These are phyloP conservation scores for Fonsecaea multimorphosa DNA, from an alignment of 2,329 filamentous ascomycete species.

Conservation along the genomic window DNA sequence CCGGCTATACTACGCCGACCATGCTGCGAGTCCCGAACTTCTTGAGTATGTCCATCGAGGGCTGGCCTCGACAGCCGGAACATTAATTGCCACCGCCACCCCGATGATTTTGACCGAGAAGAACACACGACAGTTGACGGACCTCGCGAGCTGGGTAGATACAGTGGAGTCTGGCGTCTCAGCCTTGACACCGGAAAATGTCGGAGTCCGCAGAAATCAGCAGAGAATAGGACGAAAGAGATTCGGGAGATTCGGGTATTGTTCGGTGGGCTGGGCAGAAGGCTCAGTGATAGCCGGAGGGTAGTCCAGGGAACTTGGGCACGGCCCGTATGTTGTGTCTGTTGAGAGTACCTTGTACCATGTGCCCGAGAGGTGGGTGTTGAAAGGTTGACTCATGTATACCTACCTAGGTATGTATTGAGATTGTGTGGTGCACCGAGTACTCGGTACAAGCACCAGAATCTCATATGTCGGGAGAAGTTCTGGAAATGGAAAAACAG, in stretches of 20 bases:
- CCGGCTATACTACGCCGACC: neutral
- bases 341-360: neutral
- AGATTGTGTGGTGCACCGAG: too few relatives aligned
- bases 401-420: too few relatives aligned
- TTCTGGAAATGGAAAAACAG: conserved; percentile 12
- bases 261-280: conserved; percentile 10
- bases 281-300: neutral
- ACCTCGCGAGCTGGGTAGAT: neutral
- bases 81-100: conserved; percentile 1
- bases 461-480: too few relatives aligned
- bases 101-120: neutral
- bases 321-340: neutral
- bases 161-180: neutral
- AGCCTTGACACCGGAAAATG: conserved; percentile 6
- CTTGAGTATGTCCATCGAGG: neutral
- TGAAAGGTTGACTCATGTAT: neutral
- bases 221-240: neutral
- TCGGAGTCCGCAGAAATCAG: conserved; percentile 6
- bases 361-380: neutral
- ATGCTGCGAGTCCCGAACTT: neutral
- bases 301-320: neutral
- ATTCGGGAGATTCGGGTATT: conserved; percentile 15
- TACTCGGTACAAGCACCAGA: too few relatives aligned
- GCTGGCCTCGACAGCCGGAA: neutral
- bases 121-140: neutral